Conservation (phyloP, 1,284 basidiomycete genomes). For the Sporisorium scitamineum region DNA sequence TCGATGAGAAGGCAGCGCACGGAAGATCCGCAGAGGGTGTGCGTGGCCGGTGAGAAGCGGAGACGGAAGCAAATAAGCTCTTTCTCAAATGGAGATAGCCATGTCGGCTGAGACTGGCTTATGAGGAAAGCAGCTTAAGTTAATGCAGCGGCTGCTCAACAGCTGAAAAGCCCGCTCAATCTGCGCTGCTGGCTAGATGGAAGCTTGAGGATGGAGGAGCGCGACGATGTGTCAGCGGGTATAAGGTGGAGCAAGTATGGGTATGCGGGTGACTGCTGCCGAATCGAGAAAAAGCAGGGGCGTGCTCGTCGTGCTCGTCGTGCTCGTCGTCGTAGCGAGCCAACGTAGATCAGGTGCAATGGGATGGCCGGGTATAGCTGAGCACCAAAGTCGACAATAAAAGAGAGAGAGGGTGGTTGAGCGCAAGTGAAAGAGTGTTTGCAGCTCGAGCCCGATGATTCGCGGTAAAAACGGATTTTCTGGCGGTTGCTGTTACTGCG, state of each 20-base stretch:
- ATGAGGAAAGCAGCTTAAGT: not conserved
- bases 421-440: not conserved
- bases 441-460: not conserved
- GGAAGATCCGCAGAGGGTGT: constrained; percentile 19
- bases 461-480: constrained; percentile 6
- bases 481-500: not conserved
- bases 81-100: constrained; percentile 20
- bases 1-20: constrained; percentile 7
- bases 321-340: constrained; percentile 1
- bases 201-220: too few relatives aligned
- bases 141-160: not conserved
- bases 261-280: constrained; percentile 10
- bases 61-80: constrained; percentile 2
- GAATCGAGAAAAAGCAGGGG: not conserved
- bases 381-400: not conserved
- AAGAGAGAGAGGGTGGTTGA: not conserved
- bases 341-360: not conserved
- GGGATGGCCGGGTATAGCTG: not conserved
- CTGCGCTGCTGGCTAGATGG: not conserved
- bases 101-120: constrained; percentile 14
- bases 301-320: not conserved
- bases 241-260: constrained; percentile 12
- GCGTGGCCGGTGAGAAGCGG: constrained; percentile 14
- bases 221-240: constrained; percentile 3
- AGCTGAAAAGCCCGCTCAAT: not conserved